Conservation (phyloP, 2,329 filamentous ascomycete species). For the Pseudogymnoascus sp. region DNA sequence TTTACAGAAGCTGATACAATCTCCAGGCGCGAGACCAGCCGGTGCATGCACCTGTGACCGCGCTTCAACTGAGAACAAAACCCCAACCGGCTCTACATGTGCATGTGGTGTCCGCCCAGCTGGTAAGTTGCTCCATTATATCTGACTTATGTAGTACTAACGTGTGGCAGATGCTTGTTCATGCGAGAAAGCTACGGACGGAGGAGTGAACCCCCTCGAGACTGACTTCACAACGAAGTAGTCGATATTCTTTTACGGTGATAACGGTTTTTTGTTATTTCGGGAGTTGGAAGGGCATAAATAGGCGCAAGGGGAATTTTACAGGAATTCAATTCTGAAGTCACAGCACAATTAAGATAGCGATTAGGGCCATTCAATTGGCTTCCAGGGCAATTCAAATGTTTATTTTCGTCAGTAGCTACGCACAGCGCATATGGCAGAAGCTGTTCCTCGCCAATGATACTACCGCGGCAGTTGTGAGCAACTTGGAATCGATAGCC, state of each 20-base stretch:
- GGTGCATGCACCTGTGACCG: slow-evolving; percentile 78
- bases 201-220: slow-evolving; percentile 61
- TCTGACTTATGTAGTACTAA: slow-evolving; percentile 17
- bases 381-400: not conserved
- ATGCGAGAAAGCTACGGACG: slow-evolving; percentile 68
- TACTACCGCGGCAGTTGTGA: not conserved
- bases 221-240: slow-evolving; percentile 76
- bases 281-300: not conserved
- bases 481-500: not conserved
- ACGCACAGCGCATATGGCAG: not conserved
- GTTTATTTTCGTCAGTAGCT: slow-evolving; percentile 8
- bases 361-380: not conserved
- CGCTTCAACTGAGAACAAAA: slow-evolving; percentile 62
- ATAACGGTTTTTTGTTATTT: not conserved
- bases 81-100: slow-evolving; percentile 56
- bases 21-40: slow-evolving; percentile 57
- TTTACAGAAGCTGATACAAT: slow-evolving; percentile 32
- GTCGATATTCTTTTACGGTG: not conserved
- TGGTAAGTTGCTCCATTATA: slow-evolving; percentile 43
- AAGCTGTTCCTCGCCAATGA: not conserved
- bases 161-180: slow-evolving; percentile 58
- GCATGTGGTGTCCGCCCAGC: slow-evolving; percentile 69
- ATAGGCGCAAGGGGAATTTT: not conserved
- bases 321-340: not conserved
- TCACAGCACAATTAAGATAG: not conserved